These are phyloP conservation scores for Suillus cothurnatus DNA, from an alignment of 768 basidiomycete species.

Conservation along the genomic window DNA sequence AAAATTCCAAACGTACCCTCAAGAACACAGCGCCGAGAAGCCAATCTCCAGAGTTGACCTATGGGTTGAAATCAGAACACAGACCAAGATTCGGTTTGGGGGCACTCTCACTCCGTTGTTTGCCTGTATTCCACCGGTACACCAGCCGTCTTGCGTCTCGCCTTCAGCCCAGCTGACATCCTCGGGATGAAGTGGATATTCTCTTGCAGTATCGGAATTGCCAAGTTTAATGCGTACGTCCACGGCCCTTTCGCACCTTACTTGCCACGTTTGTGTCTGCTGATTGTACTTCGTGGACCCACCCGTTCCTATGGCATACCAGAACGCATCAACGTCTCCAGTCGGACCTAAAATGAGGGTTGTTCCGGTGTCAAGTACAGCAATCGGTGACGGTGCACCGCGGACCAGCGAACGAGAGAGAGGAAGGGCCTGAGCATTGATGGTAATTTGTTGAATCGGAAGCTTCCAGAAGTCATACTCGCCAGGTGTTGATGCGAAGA, in stretches of 20 bases:
- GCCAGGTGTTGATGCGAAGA: constrained; percentile 37
- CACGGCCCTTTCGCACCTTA: constrained; percentile 52
- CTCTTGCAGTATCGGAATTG: constrained; percentile 30
- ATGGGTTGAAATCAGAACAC: constrained; percentile 11
- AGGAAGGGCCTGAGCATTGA: constrained; percentile 43
- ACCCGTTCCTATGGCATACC: constrained; percentile 45
- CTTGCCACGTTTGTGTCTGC: constrained; percentile 45
- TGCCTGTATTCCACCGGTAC: constrained; percentile 57
- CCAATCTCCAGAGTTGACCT: constrained; percentile 63
- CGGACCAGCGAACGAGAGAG: constrained; percentile 48
- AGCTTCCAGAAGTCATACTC: constrained; percentile 63
- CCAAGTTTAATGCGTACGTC: constrained; percentile 49
- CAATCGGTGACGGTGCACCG: constrained; percentile 46
- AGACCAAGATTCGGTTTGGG: not conserved
- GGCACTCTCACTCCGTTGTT: constrained; percentile 44
- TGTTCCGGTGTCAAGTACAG: constrained; percentile 65
- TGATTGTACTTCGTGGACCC: constrained; percentile 39
- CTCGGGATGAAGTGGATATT: constrained; percentile 50
- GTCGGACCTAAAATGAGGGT: constrained; percentile 58
- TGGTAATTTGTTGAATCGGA: constrained; percentile 45
- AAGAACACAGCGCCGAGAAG: constrained; percentile 61
- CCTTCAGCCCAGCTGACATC: constrained; percentile 55
- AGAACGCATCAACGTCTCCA: constrained; percentile 55
- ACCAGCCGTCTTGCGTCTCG: constrained; percentile 45
- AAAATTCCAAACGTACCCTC: constrained; percentile 37